Base-by-base conservation (phyloP, 169 alveolate genomes). In the Plasmodium berghei region DNA sequence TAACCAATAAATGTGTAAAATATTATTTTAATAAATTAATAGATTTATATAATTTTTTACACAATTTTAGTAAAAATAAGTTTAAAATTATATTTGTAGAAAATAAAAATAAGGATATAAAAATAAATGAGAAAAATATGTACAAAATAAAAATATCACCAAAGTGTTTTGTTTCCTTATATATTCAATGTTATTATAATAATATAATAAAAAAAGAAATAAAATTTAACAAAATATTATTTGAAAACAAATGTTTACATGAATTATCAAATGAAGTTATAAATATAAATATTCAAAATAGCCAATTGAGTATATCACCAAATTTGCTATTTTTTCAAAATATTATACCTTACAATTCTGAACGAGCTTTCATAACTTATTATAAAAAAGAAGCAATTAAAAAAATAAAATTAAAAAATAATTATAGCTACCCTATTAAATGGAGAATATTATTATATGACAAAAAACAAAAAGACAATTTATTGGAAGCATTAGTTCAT, bases 131-230 rank as follows among this genome's bases (percentile, higher is more conserved):
- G 34, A n/a, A 14, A 34, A 9, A 8, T 48, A 45, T 83, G 46
- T 83, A 83, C 62, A 83, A 26, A 67, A 61, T 83, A 12, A 61
- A 40, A n/a, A 62, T 83, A 26, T 83, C 85, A n/a, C 46, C 85
- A 58, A 83, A 83, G 10, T 34, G 85, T 26, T 83, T 67, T 61
- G 52, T 67, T 24, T 18, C 90, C 3, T 67, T 83, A 45, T 28
- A 26, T 8, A 28, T 66, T 10, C 63, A 83, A 55, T 66, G 90
- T 18, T 83, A 83, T 59, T 67, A 58, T 10, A 40, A 71, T 20
- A 83, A 40, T 12, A n/a, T 34, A 8, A 14, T 67, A 18, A 9
- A 61, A 45, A 83, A 24, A 66, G 83, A 64, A 56, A 54, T 83
- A 28, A 22, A 12, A 3, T 56, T 83, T 24, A 45, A 67, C 18